Evolutionary conservation across 2,329 filamentous ascomycete species (phyloP), one percentile per base, ranked within the genome.

Genomic region (Pseudogymnoascus sp.): DNA sequence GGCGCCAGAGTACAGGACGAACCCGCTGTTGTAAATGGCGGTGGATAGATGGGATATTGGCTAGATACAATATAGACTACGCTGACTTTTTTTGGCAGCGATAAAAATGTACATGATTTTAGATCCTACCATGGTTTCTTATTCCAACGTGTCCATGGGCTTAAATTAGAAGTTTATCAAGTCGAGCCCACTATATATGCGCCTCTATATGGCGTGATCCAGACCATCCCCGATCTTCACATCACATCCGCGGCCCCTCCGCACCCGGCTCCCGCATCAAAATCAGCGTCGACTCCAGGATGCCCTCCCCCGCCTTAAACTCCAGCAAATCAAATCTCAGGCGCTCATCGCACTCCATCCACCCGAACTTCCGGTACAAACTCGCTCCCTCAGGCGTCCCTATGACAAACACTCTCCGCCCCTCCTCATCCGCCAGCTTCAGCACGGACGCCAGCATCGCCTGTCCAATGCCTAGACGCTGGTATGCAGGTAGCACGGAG

Each of bases 1-100:
- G 31, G 82, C 80, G 11, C 82, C 83, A 14, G 84, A 87, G 73
- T 87, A 87, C 73, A 79, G 80, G 71, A 80, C 81, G 60, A 88
- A 88, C 76, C 86, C 86, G 64, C 77, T 87, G 64, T 78, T 89
- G 70, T 88, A 79, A 77, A 72, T 53, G 50, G 16, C 1, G 29
- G 6, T 56, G 29, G 29, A 16, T 56, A n/a, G 29, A 16, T 16
- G 16, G 50, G 50, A 56, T 56, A 56, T 56, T 56, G n/a, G 2
- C 50, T 56, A 56, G 50, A 56, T 56, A 33, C 50, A 56, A 56
- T 19, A 56, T 56, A 56, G 50, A 56, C 29, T 56, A 33, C 50
- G 50, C 50, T 56, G 50, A 35, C 50, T 33, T 56, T 14, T 14
- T 35, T 56, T 56, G 16, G 29, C 50, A 56, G 50, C 50, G 50